phyloP scores from a whole-genome alignment of 2,329 filamentous ascomycete genomes.

The Stemphylium vesicarium region DNA sequence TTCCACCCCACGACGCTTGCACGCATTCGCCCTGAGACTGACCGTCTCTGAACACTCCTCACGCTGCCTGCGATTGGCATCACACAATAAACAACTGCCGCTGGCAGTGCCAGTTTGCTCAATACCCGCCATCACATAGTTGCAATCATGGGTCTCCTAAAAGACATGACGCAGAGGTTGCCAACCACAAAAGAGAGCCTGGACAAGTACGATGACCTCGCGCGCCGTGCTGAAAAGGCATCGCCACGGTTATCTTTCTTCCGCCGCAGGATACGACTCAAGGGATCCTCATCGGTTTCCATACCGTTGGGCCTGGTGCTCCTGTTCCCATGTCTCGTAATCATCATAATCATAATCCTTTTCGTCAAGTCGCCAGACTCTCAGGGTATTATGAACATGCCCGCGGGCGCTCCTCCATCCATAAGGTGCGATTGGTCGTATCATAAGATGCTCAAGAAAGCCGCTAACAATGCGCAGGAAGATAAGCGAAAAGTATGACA shows the following conservation, averaged over 20 bases:
- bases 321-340: constrained; percentile 87
- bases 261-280: constrained; percentile 82
- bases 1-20: constrained; percentile 6
- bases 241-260: constrained; percentile 76
- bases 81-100: constrained; percentile 20
- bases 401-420: constrained; percentile 82
- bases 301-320: constrained; percentile 92
- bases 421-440: constrained; percentile 70
- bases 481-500: constrained; percentile 97
- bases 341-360: constrained; percentile 87
- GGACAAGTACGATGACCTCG: constrained; percentile 54
- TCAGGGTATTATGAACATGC: constrained; percentile 82
- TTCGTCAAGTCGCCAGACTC: constrained; percentile 88
- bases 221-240: constrained; percentile 51
- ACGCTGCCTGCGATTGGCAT: constrained; percentile 20
- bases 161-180: constrained; percentile 53
- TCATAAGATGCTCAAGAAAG: neutral
- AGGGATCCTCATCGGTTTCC: constrained; percentile 89
- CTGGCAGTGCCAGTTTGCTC: constrained; percentile 16
- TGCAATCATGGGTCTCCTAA: constrained; percentile 22
- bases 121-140: constrained; percentile 12
- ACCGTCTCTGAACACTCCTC: neutral
- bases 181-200: constrained; percentile 51
- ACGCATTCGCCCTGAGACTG: constrained; percentile 1
- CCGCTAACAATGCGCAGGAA: constrained; percentile 63